Evolutionary conservation across 2,329 filamentous ascomycete genomes (phyloP).

Genomic region (Eurotiales sp.): DNA sequence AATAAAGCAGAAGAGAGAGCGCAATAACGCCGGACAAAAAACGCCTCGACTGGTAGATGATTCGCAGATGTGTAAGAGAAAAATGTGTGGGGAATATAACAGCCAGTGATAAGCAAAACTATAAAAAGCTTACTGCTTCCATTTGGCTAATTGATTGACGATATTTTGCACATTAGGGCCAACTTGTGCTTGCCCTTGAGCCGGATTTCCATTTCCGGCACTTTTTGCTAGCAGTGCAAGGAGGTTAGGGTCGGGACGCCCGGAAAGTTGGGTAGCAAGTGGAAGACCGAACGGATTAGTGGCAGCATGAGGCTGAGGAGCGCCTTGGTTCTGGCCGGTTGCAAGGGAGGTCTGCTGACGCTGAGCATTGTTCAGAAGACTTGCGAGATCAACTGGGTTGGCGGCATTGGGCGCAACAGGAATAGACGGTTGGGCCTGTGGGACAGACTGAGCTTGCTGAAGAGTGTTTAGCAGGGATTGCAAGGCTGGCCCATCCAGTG

Average conservation of each 20-base stretch:
- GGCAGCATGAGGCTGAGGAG: constrained; percentile 25
- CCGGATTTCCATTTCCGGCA: constrained; percentile 31
- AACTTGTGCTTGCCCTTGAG: constrained; percentile 30
- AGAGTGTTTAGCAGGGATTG: constrained; percentile 66
- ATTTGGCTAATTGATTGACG: constrained; percentile 46
- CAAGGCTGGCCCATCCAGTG: constrained; percentile 65
- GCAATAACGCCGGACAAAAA: constrained; percentile 2
- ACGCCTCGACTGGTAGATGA: not conserved
- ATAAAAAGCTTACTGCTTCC: constrained; percentile 42
- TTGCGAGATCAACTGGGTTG: constrained; percentile 38
- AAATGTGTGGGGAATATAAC: no score
- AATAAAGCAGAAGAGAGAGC: not conserved
- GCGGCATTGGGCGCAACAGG: constrained; percentile 27
- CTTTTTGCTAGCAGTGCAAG: constrained; percentile 38
- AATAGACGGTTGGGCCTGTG: constrained; percentile 34
- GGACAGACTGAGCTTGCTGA: constrained; percentile 39
- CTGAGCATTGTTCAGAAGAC: constrained; percentile 36
- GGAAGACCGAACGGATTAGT: constrained; percentile 28
- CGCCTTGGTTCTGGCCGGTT: constrained; percentile 23
- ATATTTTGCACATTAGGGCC: constrained; percentile 45
- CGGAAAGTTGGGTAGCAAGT: constrained; percentile 19
- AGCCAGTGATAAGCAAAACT: not conserved
- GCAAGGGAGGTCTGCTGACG: constrained; percentile 29
- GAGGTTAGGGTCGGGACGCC: constrained; percentile 33
- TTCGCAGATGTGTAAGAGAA: no score